phyloP scores from a whole-genome alignment of 2,329 filamentous ascomycete species.

The Cucurbitaria berberidis region DNA sequence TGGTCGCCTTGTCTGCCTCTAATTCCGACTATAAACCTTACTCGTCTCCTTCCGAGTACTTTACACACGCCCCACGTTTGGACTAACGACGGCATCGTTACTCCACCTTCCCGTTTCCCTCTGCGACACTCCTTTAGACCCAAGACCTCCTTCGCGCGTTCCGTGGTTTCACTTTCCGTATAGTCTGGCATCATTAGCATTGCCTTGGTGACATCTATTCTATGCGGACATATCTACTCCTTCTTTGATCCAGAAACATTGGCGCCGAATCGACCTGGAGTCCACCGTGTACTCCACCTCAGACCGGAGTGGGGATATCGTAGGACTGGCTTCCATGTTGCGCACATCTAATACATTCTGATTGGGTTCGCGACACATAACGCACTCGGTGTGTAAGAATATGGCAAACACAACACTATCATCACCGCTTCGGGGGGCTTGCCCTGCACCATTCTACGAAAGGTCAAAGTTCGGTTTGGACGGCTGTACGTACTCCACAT shows the following conservation, averaged over 20 bases:
- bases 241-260: slow-evolving; percentile 11
- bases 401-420: slow-evolving; percentile 43
- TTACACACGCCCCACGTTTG: slow-evolving; percentile 19
- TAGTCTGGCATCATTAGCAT: slow-evolving; percentile 26
- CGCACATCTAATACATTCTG: slow-evolving; percentile 16
- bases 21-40: slow-evolving; percentile 28
- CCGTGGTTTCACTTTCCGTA: slow-evolving; percentile 37
- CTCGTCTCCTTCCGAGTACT: slow-evolving; percentile 22
- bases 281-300: slow-evolving; percentile 1
- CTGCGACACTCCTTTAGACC: slow-evolving; percentile 29
- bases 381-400: slow-evolving; percentile 7
- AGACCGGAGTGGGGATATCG: slow-evolving; percentile 1
- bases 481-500: slow-evolving; percentile 66
- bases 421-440: slow-evolving; percentile 57
- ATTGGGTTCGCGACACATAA: slow-evolving; percentile 14
- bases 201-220: slow-evolving; percentile 16
- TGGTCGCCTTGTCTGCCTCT: slow-evolving; percentile 29
- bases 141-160: slow-evolving; percentile 14
- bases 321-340: slow-evolving; percentile 30
- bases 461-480: slow-evolving; percentile 64
- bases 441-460: slow-evolving; percentile 73
- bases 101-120: slow-evolving; percentile 28
- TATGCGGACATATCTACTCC: slow-evolving; percentile 11
- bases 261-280: slow-evolving; percentile 11
- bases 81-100: slow-evolving; percentile 11